Evolutionary conservation across 768 basidiomycete genomes (phyloP).

Genomic region (Phylloporus arenicola): DNA sequence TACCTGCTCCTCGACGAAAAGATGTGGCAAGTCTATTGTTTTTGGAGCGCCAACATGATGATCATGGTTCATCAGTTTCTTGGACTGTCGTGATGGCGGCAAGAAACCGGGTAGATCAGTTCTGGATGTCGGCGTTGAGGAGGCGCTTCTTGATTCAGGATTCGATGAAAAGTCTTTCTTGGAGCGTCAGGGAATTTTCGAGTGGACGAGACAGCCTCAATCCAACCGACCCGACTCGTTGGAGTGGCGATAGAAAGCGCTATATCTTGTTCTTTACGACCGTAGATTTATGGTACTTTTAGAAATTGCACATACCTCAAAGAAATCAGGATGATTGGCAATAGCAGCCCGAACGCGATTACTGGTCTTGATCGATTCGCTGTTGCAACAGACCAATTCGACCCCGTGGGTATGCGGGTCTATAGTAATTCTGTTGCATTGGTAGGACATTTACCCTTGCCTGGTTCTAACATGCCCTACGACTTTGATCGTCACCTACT

Average conservation of each 20-base stretch:
- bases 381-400: too few species aligned
- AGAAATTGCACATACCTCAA: not conserved
- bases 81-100: constrained; percentile 30
- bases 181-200: constrained; percentile 6
- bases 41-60: not conserved
- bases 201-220: constrained; percentile 3
- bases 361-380: too few species aligned
- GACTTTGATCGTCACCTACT: too few species aligned
- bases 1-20: constrained; percentile 35
- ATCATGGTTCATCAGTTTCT: constrained; percentile 14
- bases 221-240: not conserved
- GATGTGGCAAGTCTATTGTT: constrained; percentile 25
- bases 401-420: too few species aligned
- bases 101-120: constrained; percentile 23
- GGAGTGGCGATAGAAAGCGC: constrained; percentile 7
- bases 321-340: not conserved
- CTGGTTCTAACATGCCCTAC: too few species aligned
- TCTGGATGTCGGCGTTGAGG: constrained; percentile 11
- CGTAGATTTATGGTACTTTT: not conserved
- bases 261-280: not conserved
- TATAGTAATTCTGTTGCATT: too few species aligned
- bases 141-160: constrained; percentile 13
- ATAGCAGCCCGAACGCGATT: not conserved
- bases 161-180: constrained; percentile 11
- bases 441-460: too few species aligned